Base-by-base conservation (phyloP, 2,329 filamentous ascomycete genomes). In the Colletotrichum agaves region DNA sequence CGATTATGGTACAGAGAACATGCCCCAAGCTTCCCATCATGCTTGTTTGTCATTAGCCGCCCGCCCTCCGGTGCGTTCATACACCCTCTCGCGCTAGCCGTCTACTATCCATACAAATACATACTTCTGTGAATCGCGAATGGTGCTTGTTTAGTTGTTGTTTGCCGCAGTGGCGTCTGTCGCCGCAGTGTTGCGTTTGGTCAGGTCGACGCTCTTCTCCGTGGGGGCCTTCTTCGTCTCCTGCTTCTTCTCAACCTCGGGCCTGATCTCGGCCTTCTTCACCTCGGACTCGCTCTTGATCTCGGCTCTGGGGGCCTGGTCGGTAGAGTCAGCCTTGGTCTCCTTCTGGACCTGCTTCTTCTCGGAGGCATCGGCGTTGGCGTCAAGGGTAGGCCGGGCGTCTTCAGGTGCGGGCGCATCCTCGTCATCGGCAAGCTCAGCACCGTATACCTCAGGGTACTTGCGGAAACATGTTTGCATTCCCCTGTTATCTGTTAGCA, bases 401-500 rank as follows among this genome's bases (percentile, higher is more conserved):
- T 74, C 71, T 21, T 75, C 77, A 12, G 75, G 76, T 19, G 76
- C 75, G 13, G 75, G 76, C 19, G 76, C 79, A 35, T 80, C 79
- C 35, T 91, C 89, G 57, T 97, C 94, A 53, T 94, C 91, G 37
- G 92, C 90, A 17, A 98, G 84, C 78, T 98, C 95, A 47, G 91
- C 87, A 68, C 94, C 94, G 80, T 99, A 99, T 68, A 98, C 86
- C 47, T 98, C 96, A 19, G 96, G 96, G 79, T 98, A 92, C 78
- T 90, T 83, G 73, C 94, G 89, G 87, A 99, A 99, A 84, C 96
- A 99, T 75, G 95, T 91, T 83, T 98, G 96, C 96, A 99, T 99
- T 74, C 87, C 90, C 86, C 94, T 97, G 73, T 74, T 65, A 21
- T 61, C 60, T 43, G 65, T 83, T 74, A 78, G 77, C 73, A 27